Evolutionary conservation across 1,284 basidiomycete genomes (phyloP).

Genomic region (Kalmanozyma brasiliensis): DNA sequence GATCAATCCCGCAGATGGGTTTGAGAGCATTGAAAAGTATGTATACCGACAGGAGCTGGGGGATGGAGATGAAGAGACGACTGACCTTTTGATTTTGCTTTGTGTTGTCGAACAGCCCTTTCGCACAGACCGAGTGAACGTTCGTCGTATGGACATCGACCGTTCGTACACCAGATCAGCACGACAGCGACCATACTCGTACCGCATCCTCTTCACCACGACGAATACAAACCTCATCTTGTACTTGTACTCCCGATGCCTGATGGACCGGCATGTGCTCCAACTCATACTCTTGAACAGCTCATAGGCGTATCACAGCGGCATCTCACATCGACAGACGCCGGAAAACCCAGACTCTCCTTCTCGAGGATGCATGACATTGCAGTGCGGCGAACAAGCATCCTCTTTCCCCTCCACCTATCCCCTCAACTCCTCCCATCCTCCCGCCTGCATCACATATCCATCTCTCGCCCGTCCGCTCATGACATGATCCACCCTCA

Average conservation of each 20-base stretch:
- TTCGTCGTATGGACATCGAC: no score
- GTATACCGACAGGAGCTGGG: slow-evolving; percentile 10
- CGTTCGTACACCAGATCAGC: no score
- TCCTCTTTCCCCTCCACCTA: no score
- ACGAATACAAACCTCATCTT: slow-evolving; percentile 6
- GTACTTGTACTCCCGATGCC: slow-evolving; percentile 6
- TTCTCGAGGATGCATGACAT: no score
- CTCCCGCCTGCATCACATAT: slow-evolving; percentile 15
- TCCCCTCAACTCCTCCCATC: slow-evolving; percentile 38
- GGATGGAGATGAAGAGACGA: not conserved
- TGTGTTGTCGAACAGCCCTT: slow-evolving; percentile 35
- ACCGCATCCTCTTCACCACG: not conserved
- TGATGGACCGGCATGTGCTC: no score
- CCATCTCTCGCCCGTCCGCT: slow-evolving; percentile 37
- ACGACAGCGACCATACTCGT: no score
- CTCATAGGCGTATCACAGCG: no score
- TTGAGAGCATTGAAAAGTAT: slow-evolving; percentile 66
- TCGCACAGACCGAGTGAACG: slow-evolving; percentile 47
- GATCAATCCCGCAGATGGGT: slow-evolving; percentile 66
- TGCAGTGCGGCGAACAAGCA: no score
- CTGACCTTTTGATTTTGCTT: not conserved
- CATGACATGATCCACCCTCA: slow-evolving; percentile 31
- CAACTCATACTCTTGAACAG: no score
- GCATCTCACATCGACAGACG: no score
- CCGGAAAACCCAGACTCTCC: no score